Evolutionary conservation across 2,329 filamentous ascomycete genomes (phyloP), one percentile per base, ranked within the genome.

Genomic region (Hysterium pulicare): DNA sequence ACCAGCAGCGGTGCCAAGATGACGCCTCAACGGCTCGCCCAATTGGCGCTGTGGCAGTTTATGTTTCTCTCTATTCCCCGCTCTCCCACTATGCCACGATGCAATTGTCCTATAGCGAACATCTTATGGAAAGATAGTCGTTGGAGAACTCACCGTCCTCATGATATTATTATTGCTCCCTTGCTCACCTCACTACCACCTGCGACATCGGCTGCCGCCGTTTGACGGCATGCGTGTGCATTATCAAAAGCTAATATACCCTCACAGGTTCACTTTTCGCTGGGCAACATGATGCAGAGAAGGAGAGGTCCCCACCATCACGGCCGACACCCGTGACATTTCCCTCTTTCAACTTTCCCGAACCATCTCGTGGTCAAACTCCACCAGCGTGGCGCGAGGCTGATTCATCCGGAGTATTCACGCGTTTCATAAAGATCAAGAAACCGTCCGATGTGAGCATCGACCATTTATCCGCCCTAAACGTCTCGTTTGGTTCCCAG

Each of bases 241-340:
- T 49, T 51, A 48, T 44, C 46, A 45, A 47, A 39, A 48, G 55
- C 61, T 66, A 50, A 65, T 57, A 50, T 52, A 45, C 33, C 36
- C 39, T 28, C 48, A 37, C 44, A 69, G 66, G 58, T 45, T 53
- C 58, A 42, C 57, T 69, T 40, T 58, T 68, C 45, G 64, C 64
- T 30, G 64, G 64, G 28, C 61, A 65, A 51, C 63, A 68, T 57
- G 66, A 68, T 41, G 54, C 55, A 33, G 49, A 62, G 44, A 62
- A 66, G 49, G 61, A 66, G 42, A 71, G 76, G 46, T 54, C 61
- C 33, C 73, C 76, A 30, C 77, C 77, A 34, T 58, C 73, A 24
- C 60, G 59, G 44, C 71, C 77, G 24, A 75, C 71, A 20, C 70
- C 71, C 16, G 65, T 79, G 35, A 74, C 74, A 40, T 79, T 81